These are phyloP conservation scores for Papilionanthe hybrid DNA, from an alignment of 116 monocot species.

Conservation along the genomic window DNA sequence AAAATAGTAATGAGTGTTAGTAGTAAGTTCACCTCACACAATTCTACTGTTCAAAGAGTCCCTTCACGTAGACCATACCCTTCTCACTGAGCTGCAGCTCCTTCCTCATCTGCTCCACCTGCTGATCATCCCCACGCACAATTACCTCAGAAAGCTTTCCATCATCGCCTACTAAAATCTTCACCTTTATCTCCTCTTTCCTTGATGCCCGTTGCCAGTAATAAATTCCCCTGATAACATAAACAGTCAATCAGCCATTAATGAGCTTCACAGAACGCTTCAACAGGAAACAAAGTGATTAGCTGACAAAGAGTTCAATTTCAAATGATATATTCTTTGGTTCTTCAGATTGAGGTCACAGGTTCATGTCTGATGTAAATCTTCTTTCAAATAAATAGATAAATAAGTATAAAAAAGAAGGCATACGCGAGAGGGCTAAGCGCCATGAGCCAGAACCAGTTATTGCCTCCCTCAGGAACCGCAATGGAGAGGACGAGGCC, in stretches of 20 bases:
- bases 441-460: slow-evolving; percentile 84
- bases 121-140: slow-evolving; percentile 87
- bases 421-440: slow-evolving; percentile 75
- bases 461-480: slow-evolving; percentile 84
- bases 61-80: slow-evolving; percentile 95
- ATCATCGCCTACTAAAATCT: slow-evolving; percentile 66
- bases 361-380: no score
- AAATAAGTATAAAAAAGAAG: no score
- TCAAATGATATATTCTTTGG: no score
- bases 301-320: no score
- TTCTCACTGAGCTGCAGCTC: slow-evolving; percentile 84
- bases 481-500: slow-evolving; percentile 89
- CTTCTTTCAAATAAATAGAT: no score
- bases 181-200: slow-evolving; percentile 97
- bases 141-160: slow-evolving; percentile 75
- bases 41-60: slow-evolving; percentile 51
- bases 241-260: not conserved
- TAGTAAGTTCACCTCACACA: not conserved
- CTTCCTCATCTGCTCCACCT: slow-evolving; percentile 88
- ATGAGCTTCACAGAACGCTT: not conserved
- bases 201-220: slow-evolving; percentile 87
- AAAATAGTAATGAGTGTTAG: not conserved
- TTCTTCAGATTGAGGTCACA: no score
- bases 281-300: not conserved
- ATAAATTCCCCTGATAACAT: slow-evolving; percentile 65